Evolutionary conservation across 208 protist genomes (phyloP), one percentile per base, ranked within the genome.

Genomic region (Strigomonas galati): DNA sequence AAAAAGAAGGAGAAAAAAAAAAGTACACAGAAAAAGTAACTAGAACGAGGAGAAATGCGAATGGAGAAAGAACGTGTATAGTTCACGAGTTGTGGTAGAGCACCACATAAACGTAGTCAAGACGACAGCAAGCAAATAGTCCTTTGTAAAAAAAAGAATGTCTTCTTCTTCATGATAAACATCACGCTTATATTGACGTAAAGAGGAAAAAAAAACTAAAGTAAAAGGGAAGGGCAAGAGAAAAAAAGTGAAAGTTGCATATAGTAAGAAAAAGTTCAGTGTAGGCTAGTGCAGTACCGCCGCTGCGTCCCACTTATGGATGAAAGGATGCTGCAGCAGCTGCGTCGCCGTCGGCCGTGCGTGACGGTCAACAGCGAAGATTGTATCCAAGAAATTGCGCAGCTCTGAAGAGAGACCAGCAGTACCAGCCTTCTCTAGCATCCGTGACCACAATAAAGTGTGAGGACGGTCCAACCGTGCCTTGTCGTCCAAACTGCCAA

Each of bases 281-380:
- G n/a, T n/a, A n/a, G n/a, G n/a, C n/a, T n/a, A n/a, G n/a, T n/a
- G n/a, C n/a, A n/a, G n/a, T n/a, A n/a, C n/a, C n/a, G n/a, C n/a
- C n/a, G 58, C 26, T 19, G n/a, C n/a, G n/a, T 40, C 19, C 32
- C 67, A 46, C 35, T 56, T 72, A n/a, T 23, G 67, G 40, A 81
- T 66, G 69, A 91, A 92, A 15, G 82, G 54, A 62, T 87, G 80
- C 24, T 83, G 57, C 60, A 89, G 57, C 31, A 92, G 75, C 53
- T 78, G 75, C n/a, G 28, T 69, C 54, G 83, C 78, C 12, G 81
- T 76, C 0, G 81, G n/a, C n/a, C n/a, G n/a, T n/a, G n/a, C n/a
- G n/a, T n/a, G n/a, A n/a, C n/a, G n/a, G n/a, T n/a, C n/a, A n/a
- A n/a, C n/a, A n/a, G n/a, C n/a, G n/a, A n/a, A n/a, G n/a, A n/a